These are phyloP conservation scores for Melastoma malabathricum DNA, from an alignment of 345 rosid genomes.

Conservation along the genomic window DNA sequence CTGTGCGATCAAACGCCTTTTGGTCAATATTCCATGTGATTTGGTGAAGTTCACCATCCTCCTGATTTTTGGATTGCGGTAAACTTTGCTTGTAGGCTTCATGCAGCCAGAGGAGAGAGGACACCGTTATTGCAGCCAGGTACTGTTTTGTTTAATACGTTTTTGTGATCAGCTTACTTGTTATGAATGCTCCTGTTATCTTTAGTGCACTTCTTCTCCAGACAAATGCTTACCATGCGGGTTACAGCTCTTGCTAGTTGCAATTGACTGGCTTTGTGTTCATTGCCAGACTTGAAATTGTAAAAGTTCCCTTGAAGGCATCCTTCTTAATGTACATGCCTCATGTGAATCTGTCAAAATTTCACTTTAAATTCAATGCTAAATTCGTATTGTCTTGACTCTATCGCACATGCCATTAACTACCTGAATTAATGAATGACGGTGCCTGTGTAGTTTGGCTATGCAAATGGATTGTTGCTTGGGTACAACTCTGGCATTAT, in stretches of 20 bases:
- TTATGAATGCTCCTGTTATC: background rate
- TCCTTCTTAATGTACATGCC: no score
- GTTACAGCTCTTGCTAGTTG: background rate
- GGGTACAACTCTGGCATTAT: no score
- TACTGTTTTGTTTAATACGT: conserved; percentile 9
- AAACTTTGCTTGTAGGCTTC: conserved; percentile 21
- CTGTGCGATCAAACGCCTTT: background rate
- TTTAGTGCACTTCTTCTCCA: background rate
- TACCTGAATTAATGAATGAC: no score
- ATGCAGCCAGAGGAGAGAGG: conserved; percentile 41
- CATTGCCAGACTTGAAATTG: no score
- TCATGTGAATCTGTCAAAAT: no score
- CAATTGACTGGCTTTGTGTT: no score
- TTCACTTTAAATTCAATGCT: no score
- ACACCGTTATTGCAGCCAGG: conserved; percentile 46
- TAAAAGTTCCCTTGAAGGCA: no score
- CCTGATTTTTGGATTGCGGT: background rate
- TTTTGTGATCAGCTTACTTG: background rate
- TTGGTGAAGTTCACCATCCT: background rate
- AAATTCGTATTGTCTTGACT: no score
- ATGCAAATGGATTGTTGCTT: no score
- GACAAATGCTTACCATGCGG: background rate
- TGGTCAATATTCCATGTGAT: background rate
- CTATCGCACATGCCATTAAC: no score
- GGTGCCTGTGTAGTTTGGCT: no score